Evolutionary conservation across 1,139 yeast genomes (phyloP).

Genomic region (Suhomyces choctaworum): DNA sequence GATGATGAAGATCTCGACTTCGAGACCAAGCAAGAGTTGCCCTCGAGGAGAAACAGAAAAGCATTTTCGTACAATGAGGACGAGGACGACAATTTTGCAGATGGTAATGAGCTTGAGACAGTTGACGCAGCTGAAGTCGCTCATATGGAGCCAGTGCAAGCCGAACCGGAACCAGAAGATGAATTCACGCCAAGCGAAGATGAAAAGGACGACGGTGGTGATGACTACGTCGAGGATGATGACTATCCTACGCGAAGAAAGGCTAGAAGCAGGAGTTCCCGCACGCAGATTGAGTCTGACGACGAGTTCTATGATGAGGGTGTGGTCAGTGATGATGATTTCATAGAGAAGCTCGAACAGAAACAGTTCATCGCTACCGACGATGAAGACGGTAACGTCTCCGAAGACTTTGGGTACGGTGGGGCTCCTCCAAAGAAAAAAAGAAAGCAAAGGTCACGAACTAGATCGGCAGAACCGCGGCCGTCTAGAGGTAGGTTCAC

Average conservation of each 20-base stretch:
- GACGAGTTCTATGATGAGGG: conserved; percentile 18
- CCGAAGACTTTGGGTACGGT: conserved; percentile 29
- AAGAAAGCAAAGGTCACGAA: conserved; percentile 28
- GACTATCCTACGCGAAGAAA: conserved; percentile 12
- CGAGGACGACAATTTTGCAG: conserved; percentile 25
- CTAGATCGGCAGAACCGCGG: conserved; percentile 28
- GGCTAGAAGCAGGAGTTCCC: conserved; percentile 7
- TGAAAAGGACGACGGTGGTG: conserved; percentile 14
- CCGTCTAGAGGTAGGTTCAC: conserved; percentile 20
- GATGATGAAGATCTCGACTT: conserved; percentile 23
- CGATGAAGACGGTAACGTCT: conserved; percentile 32
- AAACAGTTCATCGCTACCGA: conserved; percentile 42
- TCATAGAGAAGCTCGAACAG: conserved; percentile 31
- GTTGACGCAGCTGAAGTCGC: conserved; percentile 3
- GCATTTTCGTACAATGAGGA: conserved; percentile 16
- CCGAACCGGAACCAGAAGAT: conserved; percentile 27
- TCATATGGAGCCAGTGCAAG: conserved; percentile 6
- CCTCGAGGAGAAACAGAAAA: conserved; percentile 13
- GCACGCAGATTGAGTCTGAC: conserved; percentile 11
- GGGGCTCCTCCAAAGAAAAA: conserved; percentile 18
- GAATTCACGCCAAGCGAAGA: conserved; percentile 18
- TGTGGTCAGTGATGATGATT: conserved; percentile 24
- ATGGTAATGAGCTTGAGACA: conserved; percentile 30
- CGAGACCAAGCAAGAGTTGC: conserved; percentile 15
- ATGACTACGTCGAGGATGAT: conserved; percentile 17